A percentile compares a stretch with the other conserved stretches of the same genome.
phyloP scores from a whole-genome alignment of 257 asterid species.

The Solanum virginianum region DNA sequence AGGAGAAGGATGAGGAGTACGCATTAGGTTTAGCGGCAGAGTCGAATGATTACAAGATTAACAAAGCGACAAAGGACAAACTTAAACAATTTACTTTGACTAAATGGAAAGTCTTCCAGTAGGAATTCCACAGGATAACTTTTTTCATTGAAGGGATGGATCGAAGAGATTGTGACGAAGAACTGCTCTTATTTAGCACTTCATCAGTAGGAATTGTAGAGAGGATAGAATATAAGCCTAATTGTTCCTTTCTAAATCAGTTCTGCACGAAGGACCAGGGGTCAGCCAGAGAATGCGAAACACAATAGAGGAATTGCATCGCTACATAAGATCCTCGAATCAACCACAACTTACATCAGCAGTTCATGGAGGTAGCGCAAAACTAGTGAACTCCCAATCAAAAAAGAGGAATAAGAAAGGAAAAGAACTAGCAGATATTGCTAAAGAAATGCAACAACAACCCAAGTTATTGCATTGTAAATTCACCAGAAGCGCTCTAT shows the following conservation, averaged over 20 bases:
- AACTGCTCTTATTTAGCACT: background rate
- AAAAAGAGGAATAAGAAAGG: background rate
- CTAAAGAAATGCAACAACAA: background rate
- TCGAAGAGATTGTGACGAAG: background rate
- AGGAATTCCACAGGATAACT: background rate
- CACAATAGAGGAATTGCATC: background rate
- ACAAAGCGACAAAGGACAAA: background rate
- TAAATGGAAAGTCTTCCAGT: background rate
- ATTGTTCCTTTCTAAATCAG: background rate
- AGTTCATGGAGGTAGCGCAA: background rate
- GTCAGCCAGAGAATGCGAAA: background rate
- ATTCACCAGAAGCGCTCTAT: background rate
- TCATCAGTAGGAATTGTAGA: background rate
- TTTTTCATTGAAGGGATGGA: background rate
- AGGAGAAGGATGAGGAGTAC: background rate
- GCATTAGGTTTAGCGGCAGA: background rate
- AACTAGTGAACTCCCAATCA: background rate
- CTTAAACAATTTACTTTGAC: background rate
- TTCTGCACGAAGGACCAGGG: background rate
- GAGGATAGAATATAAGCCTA: background rate
- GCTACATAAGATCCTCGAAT: background rate
- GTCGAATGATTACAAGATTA: background rate
- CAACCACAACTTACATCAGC: background rate
- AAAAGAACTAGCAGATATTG: background rate
- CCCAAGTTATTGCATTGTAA: background rate